A percentile compares a stretch with the other conserved stretches of the same genome.
These are phyloP conservation scores for Amanita inopinata DNA, from an alignment of 768 basidiomycete species.

Conservation along the genomic window DNA sequence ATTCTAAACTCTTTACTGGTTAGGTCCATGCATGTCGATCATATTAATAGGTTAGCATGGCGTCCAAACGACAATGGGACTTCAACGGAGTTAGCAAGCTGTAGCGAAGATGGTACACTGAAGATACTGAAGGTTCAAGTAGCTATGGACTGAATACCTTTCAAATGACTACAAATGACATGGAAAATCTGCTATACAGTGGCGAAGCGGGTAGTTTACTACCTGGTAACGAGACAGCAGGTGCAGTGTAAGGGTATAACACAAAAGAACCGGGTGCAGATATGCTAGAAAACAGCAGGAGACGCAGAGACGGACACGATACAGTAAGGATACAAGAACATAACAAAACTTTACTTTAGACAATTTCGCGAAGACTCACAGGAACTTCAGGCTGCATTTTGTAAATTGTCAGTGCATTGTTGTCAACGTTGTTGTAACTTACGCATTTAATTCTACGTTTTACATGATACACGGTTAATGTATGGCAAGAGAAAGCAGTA, in stretches of 20 bases:
- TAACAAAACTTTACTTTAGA: slow-evolving; percentile 45
- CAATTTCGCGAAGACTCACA: slow-evolving; percentile 80
- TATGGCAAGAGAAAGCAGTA: background rate
- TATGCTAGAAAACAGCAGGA: slow-evolving; percentile 30
- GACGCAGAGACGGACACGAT: slow-evolving; percentile 27
- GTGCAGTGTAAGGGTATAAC: slow-evolving; percentile 62
- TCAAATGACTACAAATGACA: slow-evolving; percentile 32
- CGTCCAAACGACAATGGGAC: slow-evolving; percentile 31
- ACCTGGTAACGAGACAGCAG: slow-evolving; percentile 57
- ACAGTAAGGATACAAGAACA: slow-evolving; percentile 81
- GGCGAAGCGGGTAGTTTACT: slow-evolving; percentile 33
- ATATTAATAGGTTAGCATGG: slow-evolving; percentile 80
- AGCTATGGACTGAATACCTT: slow-evolving; percentile 36
- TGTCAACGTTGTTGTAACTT: slow-evolving; percentile 24
- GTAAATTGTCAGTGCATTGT: slow-evolving; percentile 9
- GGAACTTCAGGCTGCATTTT: slow-evolving; percentile 76
- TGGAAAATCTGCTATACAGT: slow-evolving; percentile 61
- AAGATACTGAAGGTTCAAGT: slow-evolving; percentile 59
- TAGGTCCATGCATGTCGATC: slow-evolving; percentile 68
- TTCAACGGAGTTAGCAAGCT: slow-evolving; percentile 62
- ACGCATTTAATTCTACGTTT: slow-evolving; percentile 77
- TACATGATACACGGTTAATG: background rate
- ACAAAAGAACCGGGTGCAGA: slow-evolving; percentile 48
- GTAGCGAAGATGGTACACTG: slow-evolving; percentile 89
- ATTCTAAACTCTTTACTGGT: slow-evolving; percentile 7